Evolutionary conservation across 352 stramenopile genomes (phyloP).

Genomic region (Phytophthora tubulina): DNA sequence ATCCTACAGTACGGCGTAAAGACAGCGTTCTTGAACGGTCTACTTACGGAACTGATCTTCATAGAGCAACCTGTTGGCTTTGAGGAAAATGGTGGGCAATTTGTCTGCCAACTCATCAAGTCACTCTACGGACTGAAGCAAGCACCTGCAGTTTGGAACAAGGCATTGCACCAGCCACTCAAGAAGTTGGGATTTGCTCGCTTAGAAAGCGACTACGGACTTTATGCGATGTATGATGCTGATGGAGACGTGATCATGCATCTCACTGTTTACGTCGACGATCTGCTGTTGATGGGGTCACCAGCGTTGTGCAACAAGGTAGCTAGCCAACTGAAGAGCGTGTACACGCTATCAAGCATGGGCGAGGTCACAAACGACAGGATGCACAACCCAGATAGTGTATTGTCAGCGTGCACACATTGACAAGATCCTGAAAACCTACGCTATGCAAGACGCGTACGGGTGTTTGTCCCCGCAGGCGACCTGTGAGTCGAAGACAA

Average conservation of each 20-base stretch:
- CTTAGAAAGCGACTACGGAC: conserved; percentile 5
- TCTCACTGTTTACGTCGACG: not conserved
- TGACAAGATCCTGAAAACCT: not conserved
- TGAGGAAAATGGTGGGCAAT: not conserved
- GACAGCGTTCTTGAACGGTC: not conserved
- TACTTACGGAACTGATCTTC: not conserved
- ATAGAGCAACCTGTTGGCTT: conserved; percentile 2
- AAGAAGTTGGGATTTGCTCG: conserved; percentile 3
- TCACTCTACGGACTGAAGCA: conserved; percentile 19
- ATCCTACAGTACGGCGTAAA: not conserved
- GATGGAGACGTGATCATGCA: conserved; percentile 1
- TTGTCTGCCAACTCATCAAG: conserved; percentile 11
- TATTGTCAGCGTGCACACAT: conserved; percentile 8
- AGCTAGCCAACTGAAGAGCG: not conserved
- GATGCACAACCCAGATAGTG: conserved; percentile 1
- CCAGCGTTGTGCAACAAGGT: not conserved
- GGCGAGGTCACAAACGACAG: conserved; percentile 17
- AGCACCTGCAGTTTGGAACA: conserved; percentile 19
- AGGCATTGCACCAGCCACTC: conserved; percentile 3
- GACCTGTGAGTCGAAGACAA: no score
- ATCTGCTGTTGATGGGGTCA: conserved; percentile 9
- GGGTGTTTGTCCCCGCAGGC: no score
- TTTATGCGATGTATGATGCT: conserved; percentile 9
- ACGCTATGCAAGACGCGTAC: not conserved
- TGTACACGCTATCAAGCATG: conserved; percentile 30